Conservation (phyloP, 1,284 basidiomycete species). For the Fomitopsis palustris region DNA sequence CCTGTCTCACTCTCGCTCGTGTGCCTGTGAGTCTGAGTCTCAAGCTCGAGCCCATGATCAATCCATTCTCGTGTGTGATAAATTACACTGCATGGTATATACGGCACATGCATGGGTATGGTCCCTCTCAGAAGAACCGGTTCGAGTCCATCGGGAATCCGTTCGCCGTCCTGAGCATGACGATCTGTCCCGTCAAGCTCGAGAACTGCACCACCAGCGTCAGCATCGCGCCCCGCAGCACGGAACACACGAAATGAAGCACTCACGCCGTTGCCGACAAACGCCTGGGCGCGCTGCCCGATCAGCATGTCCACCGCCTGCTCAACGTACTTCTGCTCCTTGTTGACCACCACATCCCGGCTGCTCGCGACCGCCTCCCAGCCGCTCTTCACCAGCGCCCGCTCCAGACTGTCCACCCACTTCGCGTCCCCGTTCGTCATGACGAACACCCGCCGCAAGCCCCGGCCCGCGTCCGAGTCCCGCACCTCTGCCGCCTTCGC, state of each 20-base stretch:
- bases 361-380: slow-evolving; percentile 26
- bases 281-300: slow-evolving; percentile 38
- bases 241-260: neutral
- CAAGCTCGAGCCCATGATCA: neutral
- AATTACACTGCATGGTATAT: neutral
- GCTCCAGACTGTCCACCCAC: slow-evolving; percentile 39
- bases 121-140: slow-evolving; percentile 16
- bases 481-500: slow-evolving; percentile 36
- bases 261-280: slow-evolving; percentile 46
- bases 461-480: slow-evolving; percentile 18
- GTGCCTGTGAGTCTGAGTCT: neutral
- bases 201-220: slow-evolving; percentile 44
- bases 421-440: slow-evolving; percentile 50
- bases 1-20: neutral
- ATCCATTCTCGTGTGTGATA: neutral
- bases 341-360: slow-evolving; percentile 31
- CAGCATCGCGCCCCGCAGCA: slow-evolving; percentile 16
- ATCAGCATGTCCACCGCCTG: slow-evolving; percentile 44
- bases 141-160: slow-evolving; percentile 21
- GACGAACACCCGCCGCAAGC: slow-evolving; percentile 41
- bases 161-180: slow-evolving; percentile 49
- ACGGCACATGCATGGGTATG: slow-evolving; percentile 6
- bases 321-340: slow-evolving; percentile 36
- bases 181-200: slow-evolving; percentile 54
- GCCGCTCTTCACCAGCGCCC: slow-evolving; percentile 26